Percentiles rank a stretch among this genome's conserved stretches.
phyloP scores from a whole-genome alignment of 164 flowering plant species.

The Cinnamomum micranthum region DNA sequence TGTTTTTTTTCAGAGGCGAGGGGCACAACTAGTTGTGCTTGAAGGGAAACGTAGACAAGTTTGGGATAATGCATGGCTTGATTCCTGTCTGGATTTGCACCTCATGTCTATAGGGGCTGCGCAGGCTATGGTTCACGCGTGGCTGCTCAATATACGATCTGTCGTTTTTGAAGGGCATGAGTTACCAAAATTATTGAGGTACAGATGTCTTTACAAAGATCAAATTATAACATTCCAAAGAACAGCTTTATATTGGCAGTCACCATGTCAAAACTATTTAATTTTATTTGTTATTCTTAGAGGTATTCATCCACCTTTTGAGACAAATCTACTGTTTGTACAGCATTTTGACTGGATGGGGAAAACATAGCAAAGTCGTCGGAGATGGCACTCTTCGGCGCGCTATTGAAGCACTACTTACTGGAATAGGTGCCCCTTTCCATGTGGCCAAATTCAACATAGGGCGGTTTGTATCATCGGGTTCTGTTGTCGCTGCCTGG shows the following conservation, averaged over 20 bases:
- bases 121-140: constrained; percentile 95
- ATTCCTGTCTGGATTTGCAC: constrained; percentile 92
- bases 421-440: constrained; percentile 85
- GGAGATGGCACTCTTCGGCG: constrained; percentile 83
- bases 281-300: neutral
- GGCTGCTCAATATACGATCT: constrained; percentile 81
- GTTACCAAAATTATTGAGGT: constrained; percentile 83
- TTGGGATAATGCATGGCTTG: constrained; percentile 88
- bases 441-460: constrained; percentile 71
- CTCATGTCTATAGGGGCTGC: constrained; percentile 99
- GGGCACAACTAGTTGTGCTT: constrained; percentile 91
- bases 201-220: neutral
- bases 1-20: constrained; percentile 56
- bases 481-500: constrained; percentile 85
- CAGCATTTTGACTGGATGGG: constrained; percentile 99
- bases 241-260: too few relatives aligned
- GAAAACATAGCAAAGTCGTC: constrained; percentile 93
- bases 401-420: constrained; percentile 70
- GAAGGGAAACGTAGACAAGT: constrained; percentile 83
- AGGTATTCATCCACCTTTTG: neutral
- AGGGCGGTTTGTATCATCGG: constrained; percentile 81
- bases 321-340: constrained; percentile 11
- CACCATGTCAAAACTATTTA: neutral
- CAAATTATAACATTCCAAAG: neutral
- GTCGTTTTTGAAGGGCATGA: constrained; percentile 77